Evolutionary conservation across 495 filamentous ascomycete genomes (phyloP), one percentile per base, ranked within the genome.

Genomic region (Chaetomium cochliodes): DNA sequence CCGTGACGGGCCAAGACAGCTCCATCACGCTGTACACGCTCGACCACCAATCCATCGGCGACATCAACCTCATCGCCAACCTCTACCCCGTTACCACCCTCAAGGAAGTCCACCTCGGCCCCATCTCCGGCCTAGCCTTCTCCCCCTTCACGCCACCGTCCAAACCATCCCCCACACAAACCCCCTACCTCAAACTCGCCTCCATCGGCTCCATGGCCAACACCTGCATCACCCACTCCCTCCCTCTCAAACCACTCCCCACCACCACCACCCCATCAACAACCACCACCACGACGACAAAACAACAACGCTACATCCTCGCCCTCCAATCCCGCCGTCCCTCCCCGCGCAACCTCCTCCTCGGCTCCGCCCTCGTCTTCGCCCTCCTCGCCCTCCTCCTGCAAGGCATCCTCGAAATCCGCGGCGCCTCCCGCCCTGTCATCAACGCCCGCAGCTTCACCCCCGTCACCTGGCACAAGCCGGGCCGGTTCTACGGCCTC

Each of bases 81-180:
- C 82, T 96, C 67, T 79, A 78, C 60, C 75, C 80, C 0, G 88
- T 91, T 73, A 80, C 84, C 16, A 86, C 84, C 37, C 77, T 94
- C 60, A 85, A 83, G 60, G 79, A 87, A 23, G 92, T 92, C 18
- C 94, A 97, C 73, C 85, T 90, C 1, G 84, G 89, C 53, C 88
- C 91, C 65, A 96, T 97, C 74, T 97, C 93, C 5, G 89, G 88
- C 66, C 80, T 97, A 55, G 81, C 83, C 62, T 93, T 97, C 74
- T 93, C 93, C 7, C 81, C 82, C 30, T 90, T 91, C 73, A 76
- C 72, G 33, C 80, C 87, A 5, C 88, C 88, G 0, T 55, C 61
- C 26, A 16, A 56, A 53, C 79, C 59, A 23, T 53, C 72, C 23
- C 67, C 71, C 76, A 77, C 55, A 75, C 33, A 72, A 30, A 69